A percentile compares a stretch with the other conserved stretches of the same genome.
phyloP scores from a whole-genome alignment of 352 stramenopile genomes.

The Globisporangium acanthophoron region DNA sequence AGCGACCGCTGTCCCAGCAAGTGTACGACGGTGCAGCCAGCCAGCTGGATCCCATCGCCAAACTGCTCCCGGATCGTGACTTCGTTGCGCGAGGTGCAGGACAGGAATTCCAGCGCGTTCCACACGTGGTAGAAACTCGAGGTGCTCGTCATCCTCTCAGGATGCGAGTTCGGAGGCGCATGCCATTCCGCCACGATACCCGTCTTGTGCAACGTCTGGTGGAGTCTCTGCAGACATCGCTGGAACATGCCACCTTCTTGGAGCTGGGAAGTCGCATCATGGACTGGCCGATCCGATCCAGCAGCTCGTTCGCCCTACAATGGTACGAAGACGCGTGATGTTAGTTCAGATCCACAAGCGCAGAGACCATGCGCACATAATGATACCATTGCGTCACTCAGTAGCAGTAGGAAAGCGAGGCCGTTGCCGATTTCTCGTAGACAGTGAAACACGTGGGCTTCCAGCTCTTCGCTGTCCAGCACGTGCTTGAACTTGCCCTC shows the following conservation, averaged over 20 bases:
- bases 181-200: constrained; percentile 37
- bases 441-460: constrained; percentile 80
- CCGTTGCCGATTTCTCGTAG: constrained; percentile 77
- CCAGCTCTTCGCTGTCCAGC: constrained; percentile 72
- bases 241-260: constrained; percentile 2
- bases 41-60: constrained; percentile 55
- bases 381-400: constrained; percentile 31
- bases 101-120: constrained; percentile 59
- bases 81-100: constrained; percentile 23
- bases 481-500: constrained; percentile 78
- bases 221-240: constrained; percentile 20
- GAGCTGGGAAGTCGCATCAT: background rate
- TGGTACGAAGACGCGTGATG: too few species aligned
- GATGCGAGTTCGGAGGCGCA: constrained; percentile 24
- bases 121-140: constrained; percentile 61
- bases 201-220: constrained; percentile 22
- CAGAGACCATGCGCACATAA: background rate
- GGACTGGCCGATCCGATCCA: background rate
- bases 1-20: constrained; percentile 42
- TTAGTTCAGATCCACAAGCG: background rate
- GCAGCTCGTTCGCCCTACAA: constrained; percentile 1
- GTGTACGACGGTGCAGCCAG: constrained; percentile 52
- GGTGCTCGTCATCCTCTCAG: constrained; percentile 35
- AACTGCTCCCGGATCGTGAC: constrained; percentile 32
- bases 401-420: constrained; percentile 48